Evolutionary conservation across 1,284 basidiomycete genomes (phyloP).

Genomic region (Schizophyllum commune): DNA sequence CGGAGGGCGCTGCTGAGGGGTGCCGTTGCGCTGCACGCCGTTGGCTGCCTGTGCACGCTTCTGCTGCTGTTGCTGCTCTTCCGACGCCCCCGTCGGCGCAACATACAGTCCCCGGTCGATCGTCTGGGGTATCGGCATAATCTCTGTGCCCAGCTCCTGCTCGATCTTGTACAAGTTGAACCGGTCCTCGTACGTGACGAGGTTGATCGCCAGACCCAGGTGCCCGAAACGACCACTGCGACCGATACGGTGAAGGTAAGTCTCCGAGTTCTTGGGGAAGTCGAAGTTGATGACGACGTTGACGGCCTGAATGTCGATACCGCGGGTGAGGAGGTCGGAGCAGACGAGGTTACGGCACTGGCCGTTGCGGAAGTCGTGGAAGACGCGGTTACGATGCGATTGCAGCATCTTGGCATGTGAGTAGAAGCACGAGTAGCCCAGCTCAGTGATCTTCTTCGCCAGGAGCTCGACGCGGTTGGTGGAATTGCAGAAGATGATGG

Average conservation of each 20-base stretch:
- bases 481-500: slow-evolving; percentile 27
- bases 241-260: slow-evolving; percentile 96
- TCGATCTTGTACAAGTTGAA: slow-evolving; percentile 98
- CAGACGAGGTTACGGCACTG: slow-evolving; percentile 98
- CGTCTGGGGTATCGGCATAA: slow-evolving; percentile 87
- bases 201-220: slow-evolving; percentile 93
- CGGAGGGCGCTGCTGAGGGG: background rate
- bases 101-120: slow-evolving; percentile 96
- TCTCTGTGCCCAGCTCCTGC: slow-evolving; percentile 97
- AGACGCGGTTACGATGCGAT: slow-evolving; percentile 96
- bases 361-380: slow-evolving; percentile 99
- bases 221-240: slow-evolving; percentile 97
- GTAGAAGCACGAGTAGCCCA: slow-evolving; percentile 99
- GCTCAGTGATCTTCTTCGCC: slow-evolving; percentile 98
- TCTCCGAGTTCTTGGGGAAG: slow-evolving; percentile 98
- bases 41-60: slow-evolving; percentile 10
- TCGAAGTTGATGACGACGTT: slow-evolving; percentile 99
- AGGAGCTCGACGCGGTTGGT: slow-evolving; percentile 98
- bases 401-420: slow-evolving; percentile 99
- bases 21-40: slow-evolving; percentile 12
- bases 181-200: slow-evolving; percentile 94
- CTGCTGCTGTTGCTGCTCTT: slow-evolving; percentile 21
- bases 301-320: slow-evolving; percentile 99
- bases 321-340: slow-evolving; percentile 92
- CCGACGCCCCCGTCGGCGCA: slow-evolving; percentile 52